Evolutionary conservation across 495 filamentous ascomycete genomes (phyloP).

Genomic region (Aspergillus bridgeri): DNA sequence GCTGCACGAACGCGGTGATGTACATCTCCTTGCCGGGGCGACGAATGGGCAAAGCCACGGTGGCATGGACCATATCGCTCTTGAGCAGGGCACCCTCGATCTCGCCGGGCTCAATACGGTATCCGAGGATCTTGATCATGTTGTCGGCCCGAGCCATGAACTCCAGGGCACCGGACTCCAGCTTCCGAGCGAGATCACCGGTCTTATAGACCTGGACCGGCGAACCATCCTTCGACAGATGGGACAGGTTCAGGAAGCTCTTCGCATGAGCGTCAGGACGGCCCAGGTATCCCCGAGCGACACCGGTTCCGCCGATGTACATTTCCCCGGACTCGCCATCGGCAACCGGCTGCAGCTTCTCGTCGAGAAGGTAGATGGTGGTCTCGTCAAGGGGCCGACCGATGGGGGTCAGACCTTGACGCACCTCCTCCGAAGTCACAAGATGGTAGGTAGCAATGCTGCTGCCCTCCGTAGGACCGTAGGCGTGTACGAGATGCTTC

Average conservation of each 20-base stretch:
- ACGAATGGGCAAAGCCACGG: neutral
- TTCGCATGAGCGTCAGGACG: neutral
- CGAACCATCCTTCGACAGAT: neutral
- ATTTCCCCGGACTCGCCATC: neutral
- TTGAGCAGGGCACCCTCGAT: constrained; percentile 26
- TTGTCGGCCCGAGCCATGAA: constrained; percentile 30
- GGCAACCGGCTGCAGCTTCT: neutral
- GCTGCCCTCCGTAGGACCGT: neutral
- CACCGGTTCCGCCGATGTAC: neutral
- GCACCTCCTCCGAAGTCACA: neutral
- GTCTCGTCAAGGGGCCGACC: neutral
- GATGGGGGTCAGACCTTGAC: neutral
- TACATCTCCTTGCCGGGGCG: neutral
- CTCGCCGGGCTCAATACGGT: constrained; percentile 46
- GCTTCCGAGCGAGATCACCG: constrained; percentile 13
- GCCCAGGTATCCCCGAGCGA: neutral
- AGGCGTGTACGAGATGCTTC: neutral
- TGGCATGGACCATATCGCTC: neutral
- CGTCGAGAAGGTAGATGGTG: neutral
- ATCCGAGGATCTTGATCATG: constrained; percentile 45
- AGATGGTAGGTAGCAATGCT: neutral
- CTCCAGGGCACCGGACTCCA: constrained; percentile 23
- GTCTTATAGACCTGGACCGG: constrained; percentile 8
- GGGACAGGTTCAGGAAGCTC: neutral
- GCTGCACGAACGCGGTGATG: neutral